These are phyloP conservation scores for Candida quercuum DNA, from an alignment of 805 yeast species.

Conservation along the genomic window DNA sequence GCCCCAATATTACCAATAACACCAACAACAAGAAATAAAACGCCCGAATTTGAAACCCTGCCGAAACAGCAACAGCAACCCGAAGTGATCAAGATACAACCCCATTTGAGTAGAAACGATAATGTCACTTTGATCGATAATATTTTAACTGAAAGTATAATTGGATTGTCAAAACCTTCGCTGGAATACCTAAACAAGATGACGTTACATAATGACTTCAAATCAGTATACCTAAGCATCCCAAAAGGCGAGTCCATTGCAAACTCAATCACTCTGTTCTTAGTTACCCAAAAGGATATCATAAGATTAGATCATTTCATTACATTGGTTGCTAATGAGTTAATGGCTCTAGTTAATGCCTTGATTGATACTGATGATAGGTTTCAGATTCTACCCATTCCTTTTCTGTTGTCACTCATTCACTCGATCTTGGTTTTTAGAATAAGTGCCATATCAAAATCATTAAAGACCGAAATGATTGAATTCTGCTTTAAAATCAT, in stretches of 20 bases:
- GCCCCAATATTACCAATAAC: conserved; percentile 6
- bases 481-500: neutral
- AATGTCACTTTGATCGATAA: conserved; percentile 32
- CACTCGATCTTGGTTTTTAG: conserved; percentile 52
- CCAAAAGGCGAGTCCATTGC: conserved; percentile 31
- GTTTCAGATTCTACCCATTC: conserved; percentile 35
- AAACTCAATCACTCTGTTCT: conserved; percentile 32
- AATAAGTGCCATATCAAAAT: conserved; percentile 50
- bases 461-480: conserved; percentile 27
- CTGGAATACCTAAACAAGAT: conserved; percentile 31
- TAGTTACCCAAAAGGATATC: conserved; percentile 36
- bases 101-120: conserved; percentile 26
- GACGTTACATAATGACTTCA: conserved; percentile 7
- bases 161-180: conserved; percentile 29
- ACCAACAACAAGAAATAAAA: conserved; percentile 3
- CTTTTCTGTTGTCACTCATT: conserved; percentile 54
- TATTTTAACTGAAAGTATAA: conserved; percentile 28
- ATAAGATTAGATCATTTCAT: conserved; percentile 46
- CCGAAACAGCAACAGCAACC: neutral
- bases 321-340: conserved; percentile 32
- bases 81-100: conserved; percentile 4
- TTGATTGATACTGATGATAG: conserved; percentile 2
- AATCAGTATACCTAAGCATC: conserved; percentile 15
- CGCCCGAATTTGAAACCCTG: neutral
- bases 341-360: conserved; percentile 26